Evolutionary conservation across 768 basidiomycete species (phyloP).

Genomic region (Agaricus bisporus): DNA sequence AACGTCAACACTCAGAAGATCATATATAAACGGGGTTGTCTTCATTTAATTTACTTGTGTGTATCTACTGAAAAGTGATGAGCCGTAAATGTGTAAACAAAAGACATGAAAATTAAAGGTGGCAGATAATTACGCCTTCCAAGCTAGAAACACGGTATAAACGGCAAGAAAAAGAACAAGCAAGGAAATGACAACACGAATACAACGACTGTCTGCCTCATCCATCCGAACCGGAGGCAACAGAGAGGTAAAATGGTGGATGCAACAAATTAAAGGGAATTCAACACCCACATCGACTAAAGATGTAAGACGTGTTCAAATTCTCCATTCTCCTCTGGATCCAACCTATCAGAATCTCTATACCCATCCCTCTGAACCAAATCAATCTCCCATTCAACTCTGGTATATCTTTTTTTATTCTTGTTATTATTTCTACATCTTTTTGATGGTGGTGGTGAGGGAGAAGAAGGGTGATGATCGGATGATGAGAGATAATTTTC

Average conservation of each 20-base stretch:
- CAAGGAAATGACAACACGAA: neutral
- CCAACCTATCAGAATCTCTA: conserved; percentile 4
- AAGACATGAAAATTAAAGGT: too few species aligned
- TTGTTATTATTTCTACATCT: neutral
- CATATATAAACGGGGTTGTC: too few species aligned
- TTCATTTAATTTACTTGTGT: too few species aligned
- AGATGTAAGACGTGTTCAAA: conserved; percentile 7
- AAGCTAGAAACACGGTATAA: neutral
- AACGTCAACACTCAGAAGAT: too few species aligned
- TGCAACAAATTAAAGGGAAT: neutral
- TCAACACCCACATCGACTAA: neutral
- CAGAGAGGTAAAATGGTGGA: too few species aligned
- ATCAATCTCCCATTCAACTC: conserved; percentile 10
- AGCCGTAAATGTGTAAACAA: too few species aligned
- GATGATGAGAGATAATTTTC: neutral
- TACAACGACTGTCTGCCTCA: too few species aligned
- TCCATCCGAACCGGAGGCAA: too few species aligned
- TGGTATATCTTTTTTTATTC: neutral
- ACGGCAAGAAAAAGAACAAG: neutral
- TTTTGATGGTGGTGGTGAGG: neutral
- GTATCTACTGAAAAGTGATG: too few species aligned
- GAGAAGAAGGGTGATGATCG: too few species aligned
- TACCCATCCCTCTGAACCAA: conserved; percentile 7
- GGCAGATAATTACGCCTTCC: too few species aligned
- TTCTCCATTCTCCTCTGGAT: conserved; percentile 8